Evolutionary conservation across 2,329 filamentous ascomycete species (phyloP).

Genomic region (Calonectria pseudoreteaudii): DNA sequence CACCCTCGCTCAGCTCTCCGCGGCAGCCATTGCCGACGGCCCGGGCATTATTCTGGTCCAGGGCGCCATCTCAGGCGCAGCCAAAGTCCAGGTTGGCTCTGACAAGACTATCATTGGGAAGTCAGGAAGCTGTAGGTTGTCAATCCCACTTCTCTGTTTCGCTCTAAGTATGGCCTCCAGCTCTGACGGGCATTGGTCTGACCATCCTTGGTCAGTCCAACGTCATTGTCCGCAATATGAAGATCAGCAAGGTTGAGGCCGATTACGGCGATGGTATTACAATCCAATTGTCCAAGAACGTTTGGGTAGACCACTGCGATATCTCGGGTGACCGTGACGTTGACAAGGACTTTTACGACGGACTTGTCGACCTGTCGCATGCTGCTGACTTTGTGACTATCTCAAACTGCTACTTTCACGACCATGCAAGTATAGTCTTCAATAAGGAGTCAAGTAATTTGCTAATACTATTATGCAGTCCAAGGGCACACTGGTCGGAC

Average conservation of each 20-base stretch:
- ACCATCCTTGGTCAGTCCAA: neutral
- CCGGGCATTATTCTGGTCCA: constrained; percentile 33
- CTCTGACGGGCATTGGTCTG: neutral
- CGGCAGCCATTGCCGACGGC: constrained; percentile 29
- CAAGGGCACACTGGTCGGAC: constrained; percentile 71
- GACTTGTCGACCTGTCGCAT: constrained; percentile 57
- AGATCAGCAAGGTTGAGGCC: neutral
- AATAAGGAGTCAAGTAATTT: neutral
- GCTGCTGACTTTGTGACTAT: constrained; percentile 57
- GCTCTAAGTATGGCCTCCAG: neutral
- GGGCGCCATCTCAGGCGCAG: constrained; percentile 36
- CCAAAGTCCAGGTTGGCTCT: constrained; percentile 38
- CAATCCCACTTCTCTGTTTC: constrained; percentile 42
- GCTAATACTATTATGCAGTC: constrained; percentile 28
- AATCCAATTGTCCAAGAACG: constrained; percentile 58
- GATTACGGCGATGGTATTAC: constrained; percentile 58
- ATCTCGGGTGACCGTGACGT: constrained; percentile 51
- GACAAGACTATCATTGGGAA: constrained; percentile 40
- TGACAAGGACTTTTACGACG: constrained; percentile 58
- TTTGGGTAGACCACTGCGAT: constrained; percentile 62
- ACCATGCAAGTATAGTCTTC: constrained; percentile 45
- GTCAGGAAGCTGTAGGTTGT: constrained; percentile 41
- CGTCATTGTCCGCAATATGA: constrained; percentile 4
- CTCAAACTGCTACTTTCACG: constrained; percentile 56
- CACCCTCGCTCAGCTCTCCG: constrained; percentile 27